Base-by-base conservation (phyloP, 768 basidiomycete genomes). In the Holtermanniella nyarrowii region DNA sequence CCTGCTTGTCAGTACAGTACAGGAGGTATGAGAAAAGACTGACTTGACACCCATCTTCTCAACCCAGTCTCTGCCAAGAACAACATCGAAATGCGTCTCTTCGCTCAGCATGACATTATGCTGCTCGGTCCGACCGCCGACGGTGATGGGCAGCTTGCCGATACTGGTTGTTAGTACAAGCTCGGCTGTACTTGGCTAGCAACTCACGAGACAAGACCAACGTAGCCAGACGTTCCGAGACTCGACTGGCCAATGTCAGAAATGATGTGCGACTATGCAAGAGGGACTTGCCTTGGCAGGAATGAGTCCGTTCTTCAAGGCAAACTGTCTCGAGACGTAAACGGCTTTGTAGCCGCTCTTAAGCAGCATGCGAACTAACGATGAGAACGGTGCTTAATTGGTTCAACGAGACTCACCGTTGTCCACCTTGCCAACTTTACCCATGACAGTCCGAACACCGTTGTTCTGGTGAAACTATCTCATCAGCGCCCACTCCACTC, bases 311-410 rank as follows among this genome's bases (percentile, higher is more conserved):
- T 95, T 81, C 58, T 82, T 79, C 55, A 82, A 74, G 1, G 95
- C 95, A 64, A 97, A 99, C 65, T 85, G 84, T 50, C 95, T 80
- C 12, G 90, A 95, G 53, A 99, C 84, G 73, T 99, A 99, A 46
- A 96, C 91, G 62, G 91, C 83, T 13, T 88, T 78, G 71, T 97
- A 85, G 16, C 95, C 91, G 16, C 80, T 78, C 72, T 88, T 93
- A 54, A 99, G 76, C 37, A 96, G 78, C 91, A 96, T 99, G 18
- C 86, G 81, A 0, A 91, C 88, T 88, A 61, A 11, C 26, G 25
- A 24, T 22, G 49, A 23, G 43, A 12, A 42, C 11, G 26, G 16
- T 20, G 40, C 49, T 48, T n/a, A n/a, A n/a, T n/a, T n/a, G 49
- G 26, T 46, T 24, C 42, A 45, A 42, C 23, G 24, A 21, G 23